Evolutionary conservation across 1,284 basidiomycete genomes (phyloP).

Genomic region (Fomitiporia mediterranea): DNA sequence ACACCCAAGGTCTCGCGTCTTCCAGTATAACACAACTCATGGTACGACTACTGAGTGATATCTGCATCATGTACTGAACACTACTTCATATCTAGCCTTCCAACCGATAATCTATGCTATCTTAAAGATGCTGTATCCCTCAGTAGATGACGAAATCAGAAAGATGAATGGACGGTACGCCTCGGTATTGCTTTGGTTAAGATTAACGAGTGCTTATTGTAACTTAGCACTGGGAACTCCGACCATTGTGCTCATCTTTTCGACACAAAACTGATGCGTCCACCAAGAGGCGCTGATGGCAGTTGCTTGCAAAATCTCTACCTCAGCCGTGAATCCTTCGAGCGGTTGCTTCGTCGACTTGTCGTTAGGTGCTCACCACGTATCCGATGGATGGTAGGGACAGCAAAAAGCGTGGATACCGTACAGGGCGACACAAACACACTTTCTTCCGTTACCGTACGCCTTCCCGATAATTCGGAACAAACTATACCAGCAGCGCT

Average conservation of each 20-base stretch:
- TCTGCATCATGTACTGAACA: background rate
- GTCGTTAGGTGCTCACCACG: constrained; percentile 5
- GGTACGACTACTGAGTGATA: background rate
- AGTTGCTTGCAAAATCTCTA: constrained; percentile 5
- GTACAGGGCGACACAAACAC: background rate
- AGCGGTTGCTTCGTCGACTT: constrained; percentile 13
- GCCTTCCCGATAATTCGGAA: constrained; percentile 7
- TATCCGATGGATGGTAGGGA: constrained; percentile 16
- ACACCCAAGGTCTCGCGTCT: constrained; percentile 12
- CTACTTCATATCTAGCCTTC: constrained; percentile 4
- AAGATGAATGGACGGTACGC: constrained; percentile 18
- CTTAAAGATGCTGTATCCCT: constrained; percentile 15
- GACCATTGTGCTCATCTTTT: constrained; percentile 9
- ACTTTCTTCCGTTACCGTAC: constrained; percentile 10
- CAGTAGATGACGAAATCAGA: constrained; percentile 17
- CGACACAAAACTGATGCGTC: constrained; percentile 3
- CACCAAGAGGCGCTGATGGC: background rate
- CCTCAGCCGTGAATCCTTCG: constrained; percentile 13
- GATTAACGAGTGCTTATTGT: background rate
- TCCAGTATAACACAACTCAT: constrained; percentile 17
- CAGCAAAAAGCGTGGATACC: constrained; percentile 5
- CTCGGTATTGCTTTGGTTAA: background rate
- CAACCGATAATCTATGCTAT: constrained; percentile 6
- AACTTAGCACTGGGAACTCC: constrained; percentile 3
- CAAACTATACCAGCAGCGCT: constrained; percentile 9